Evolutionary conservation across 1,284 basidiomycete genomes (phyloP).

Genomic region (Hortiboletus rubellus): DNA sequence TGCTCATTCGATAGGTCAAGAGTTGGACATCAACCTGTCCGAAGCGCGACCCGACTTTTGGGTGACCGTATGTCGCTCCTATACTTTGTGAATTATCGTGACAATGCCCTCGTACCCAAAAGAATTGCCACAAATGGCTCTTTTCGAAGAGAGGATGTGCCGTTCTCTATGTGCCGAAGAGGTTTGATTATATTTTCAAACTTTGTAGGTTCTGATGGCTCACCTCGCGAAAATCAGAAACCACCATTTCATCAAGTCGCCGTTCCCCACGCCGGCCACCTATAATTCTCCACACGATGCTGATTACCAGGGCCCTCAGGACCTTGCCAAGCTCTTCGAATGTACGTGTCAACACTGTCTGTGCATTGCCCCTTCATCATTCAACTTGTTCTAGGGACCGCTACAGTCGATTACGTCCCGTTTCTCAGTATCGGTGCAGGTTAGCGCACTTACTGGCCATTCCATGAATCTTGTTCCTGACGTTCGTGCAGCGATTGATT

Average conservation of each 20-base stretch:
- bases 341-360: slow-evolving; percentile 40
- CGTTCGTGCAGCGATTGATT: slow-evolving; percentile 59
- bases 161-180: slow-evolving; percentile 74
- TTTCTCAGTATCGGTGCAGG: slow-evolving; percentile 57
- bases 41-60: slow-evolving; percentile 74
- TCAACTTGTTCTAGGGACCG: slow-evolving; percentile 56
- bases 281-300: slow-evolving; percentile 52
- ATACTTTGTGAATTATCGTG: not conserved
- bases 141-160: slow-evolving; percentile 71
- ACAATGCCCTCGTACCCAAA: not conserved
- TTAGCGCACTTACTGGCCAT: slow-evolving; percentile 28
- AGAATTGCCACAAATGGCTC: slow-evolving; percentile 89
- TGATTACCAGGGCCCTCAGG: slow-evolving; percentile 30
- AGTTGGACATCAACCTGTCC: slow-evolving; percentile 59
- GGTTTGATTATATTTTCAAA: slow-evolving; percentile 43
- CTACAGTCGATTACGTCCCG: slow-evolving; percentile 60
- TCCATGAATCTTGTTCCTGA: slow-evolving; percentile 23
- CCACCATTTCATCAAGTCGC: slow-evolving; percentile 72
- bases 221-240: slow-evolving; percentile 42
- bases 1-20: slow-evolving; percentile 81
- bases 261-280: slow-evolving; percentile 69
- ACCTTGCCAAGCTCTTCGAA: slow-evolving; percentile 61
- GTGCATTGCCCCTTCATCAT: slow-evolving; percentile 1
- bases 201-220: not conserved
- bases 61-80: slow-evolving; percentile 56